Evolutionary conservation across 331 rosid species (phyloP), one percentile per base, ranked within the genome.

Genomic region (Pyracantha coccinea): DNA sequence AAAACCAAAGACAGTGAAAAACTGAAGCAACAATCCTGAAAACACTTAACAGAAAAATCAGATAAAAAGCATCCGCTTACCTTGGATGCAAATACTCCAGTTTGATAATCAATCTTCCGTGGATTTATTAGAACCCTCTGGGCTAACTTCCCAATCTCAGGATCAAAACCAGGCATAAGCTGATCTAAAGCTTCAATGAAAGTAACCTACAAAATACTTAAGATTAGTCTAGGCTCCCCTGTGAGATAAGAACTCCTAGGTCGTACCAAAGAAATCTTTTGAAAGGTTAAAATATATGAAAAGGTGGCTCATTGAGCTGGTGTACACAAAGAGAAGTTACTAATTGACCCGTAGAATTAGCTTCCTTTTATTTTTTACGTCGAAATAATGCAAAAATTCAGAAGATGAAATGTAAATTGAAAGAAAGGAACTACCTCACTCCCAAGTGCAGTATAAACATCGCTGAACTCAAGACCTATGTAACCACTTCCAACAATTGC

Each of bases 131-230:
- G 89, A 82, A 95, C 93, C 84, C 99, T 88, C 41, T 95, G 97
- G 82, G 99, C 99, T 81, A 95, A 86, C 83, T 92, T 95, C 83
- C 99, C 89, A 64, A 95, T 95, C 88, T 95, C 99, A 32, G 99
- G 99, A 88, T 95, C 99, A 92, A 95, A 95, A 77, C 99, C 99
- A 77, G 99, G 99, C 99, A 95, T 92, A 62, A 95, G 97, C 89
- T 95, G 99, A 84, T 92, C 97, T 71, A 95, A 84, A 79, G 99
- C 99, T 84, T 95, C 99, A 69, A 95, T 41, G 72, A 95, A 95
- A 58, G 99, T 95, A 84, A 95, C 98, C 99, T 95, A 79, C 76
- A 86, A 74, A 77, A 75, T 61, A 77, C 19, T 79, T 72, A 72
- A 55, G 55, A 76, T 77, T 80, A 63, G 79, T 59, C 25, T 32